phyloP scores from a whole-genome alignment of 257 asterid genomes.

The Linderniella brevidens region DNA sequence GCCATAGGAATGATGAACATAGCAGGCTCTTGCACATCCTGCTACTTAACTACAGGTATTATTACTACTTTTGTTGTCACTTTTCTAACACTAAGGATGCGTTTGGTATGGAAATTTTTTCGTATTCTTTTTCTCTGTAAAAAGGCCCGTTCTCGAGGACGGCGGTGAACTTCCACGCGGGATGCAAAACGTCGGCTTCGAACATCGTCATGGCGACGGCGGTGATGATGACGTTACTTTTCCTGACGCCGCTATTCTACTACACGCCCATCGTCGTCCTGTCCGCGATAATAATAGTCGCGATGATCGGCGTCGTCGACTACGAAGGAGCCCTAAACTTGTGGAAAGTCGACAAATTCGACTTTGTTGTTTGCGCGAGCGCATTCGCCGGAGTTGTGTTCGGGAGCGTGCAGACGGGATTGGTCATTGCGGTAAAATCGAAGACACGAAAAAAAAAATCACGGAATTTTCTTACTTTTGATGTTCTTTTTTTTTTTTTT shows the following conservation, averaged over 20 bases:
- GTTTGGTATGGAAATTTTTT: no score
- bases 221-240: conserved; percentile 69
- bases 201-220: conserved; percentile 92
- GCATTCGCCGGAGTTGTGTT: conserved; percentile 77
- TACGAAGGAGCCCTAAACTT: conserved; percentile 80
- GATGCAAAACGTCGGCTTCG: conserved; percentile 89
- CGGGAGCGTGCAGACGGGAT: conserved; percentile 57
- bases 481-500: background rate
- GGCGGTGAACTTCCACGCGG: conserved; percentile 93
- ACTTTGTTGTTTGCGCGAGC: conserved; percentile 67
- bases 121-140: no score
- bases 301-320: conserved; percentile 93
- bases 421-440: conserved; percentile 50
- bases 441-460: no score
- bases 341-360: conserved; percentile 77
- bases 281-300: conserved; percentile 65
- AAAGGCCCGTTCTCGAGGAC: conserved; percentile 88
- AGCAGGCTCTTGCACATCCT: conserved; percentile 83
- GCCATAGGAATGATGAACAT: conserved; percentile 93
- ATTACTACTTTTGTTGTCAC: no score
- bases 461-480: no score
- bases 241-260: conserved; percentile 68
- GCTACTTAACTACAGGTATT: conserved; percentile 82
- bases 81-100: no score
- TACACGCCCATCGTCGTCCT: conserved; percentile 89